Percentiles rank a stretch among this genome's conserved stretches.
Conservation (phyloP, 441 rosid species). For the Mallotus japonicus region DNA sequence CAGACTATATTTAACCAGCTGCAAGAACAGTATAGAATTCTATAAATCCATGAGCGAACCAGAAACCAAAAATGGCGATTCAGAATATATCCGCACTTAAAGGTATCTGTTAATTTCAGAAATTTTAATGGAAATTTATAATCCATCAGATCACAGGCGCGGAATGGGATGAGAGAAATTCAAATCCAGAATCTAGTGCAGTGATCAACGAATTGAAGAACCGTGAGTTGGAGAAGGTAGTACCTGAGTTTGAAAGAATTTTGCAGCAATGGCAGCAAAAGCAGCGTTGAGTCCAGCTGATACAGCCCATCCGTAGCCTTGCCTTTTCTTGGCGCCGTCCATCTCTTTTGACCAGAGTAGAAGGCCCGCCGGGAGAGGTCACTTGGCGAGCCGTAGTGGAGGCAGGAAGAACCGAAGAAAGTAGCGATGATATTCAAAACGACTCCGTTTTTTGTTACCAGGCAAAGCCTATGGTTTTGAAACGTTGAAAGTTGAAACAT, state of each 20-base stretch:
- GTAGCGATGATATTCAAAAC: no score
- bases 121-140: background rate
- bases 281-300: constrained; percentile 78
- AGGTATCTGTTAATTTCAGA: background rate
- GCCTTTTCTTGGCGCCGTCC: constrained; percentile 27
- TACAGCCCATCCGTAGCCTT: constrained; percentile 74
- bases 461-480: no score
- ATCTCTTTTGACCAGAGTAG: constrained; percentile 14
- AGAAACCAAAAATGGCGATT: no score
- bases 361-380: background rate
- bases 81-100: background rate
- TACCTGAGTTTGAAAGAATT: constrained; percentile 58
- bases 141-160: background rate
- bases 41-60: no score
- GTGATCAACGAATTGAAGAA: no score
- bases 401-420: no score
- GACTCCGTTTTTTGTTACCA: no score
- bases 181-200: no score
- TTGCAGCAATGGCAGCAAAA: constrained; percentile 74
- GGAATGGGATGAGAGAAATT: no score
- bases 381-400: background rate
- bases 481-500: no score
- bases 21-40: constrained; percentile 17
- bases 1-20: constrained; percentile 59
- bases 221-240: background rate